Evolutionary conservation across 108 stramenopile genomes (phyloP), one percentile per base, ranked within the genome.

Genomic region (Pseudonitzschia multistriata): DNA sequence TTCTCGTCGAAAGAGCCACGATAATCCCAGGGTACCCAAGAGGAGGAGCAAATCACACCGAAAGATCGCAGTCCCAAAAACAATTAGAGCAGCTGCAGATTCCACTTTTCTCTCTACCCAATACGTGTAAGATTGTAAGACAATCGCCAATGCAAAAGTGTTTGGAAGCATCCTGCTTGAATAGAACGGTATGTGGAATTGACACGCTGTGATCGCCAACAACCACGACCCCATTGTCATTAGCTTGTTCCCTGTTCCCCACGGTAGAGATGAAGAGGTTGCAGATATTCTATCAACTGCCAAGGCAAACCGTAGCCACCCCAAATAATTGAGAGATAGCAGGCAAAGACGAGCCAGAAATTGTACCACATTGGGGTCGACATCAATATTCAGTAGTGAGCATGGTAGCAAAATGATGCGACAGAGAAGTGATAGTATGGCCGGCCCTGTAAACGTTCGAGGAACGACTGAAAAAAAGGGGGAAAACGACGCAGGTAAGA

Each of bases 131-230:
- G 84, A 81, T 57, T 88, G 82, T 15, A 87, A 69, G 8, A 82
- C 71, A 24, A 96, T 67, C 13, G 81, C 66, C 64, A 97, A 73
- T 31, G 99, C 98, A 80, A 97, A 97, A 27, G 91, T 89, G 74
- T 99, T 99, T 62, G 98, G 98, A 30, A 99, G 84, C 76, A 97
- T 85, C 5, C 99, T 88, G 65, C 90, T 89, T 8, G 93, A 77
- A 76, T 99, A 99, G 73, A 97, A 99, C 19, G 90, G 90, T 8
- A 97, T 86, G 77, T 99, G 99, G 63, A 97, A 98, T 81, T 97
- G 97, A 62, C 74, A 74, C 33, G 86, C 88, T 17, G 87, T 88
- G 19, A 96, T 70, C 22, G 92, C 65, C 27, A 90, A 73, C 62
- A 95, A 73, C 53, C 83, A 94, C 25, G 65, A 39, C 5, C 81